Evolutionary conservation across 2,329 filamentous ascomycete species (phyloP).

Genomic region (Xylaria sp.): DNA sequence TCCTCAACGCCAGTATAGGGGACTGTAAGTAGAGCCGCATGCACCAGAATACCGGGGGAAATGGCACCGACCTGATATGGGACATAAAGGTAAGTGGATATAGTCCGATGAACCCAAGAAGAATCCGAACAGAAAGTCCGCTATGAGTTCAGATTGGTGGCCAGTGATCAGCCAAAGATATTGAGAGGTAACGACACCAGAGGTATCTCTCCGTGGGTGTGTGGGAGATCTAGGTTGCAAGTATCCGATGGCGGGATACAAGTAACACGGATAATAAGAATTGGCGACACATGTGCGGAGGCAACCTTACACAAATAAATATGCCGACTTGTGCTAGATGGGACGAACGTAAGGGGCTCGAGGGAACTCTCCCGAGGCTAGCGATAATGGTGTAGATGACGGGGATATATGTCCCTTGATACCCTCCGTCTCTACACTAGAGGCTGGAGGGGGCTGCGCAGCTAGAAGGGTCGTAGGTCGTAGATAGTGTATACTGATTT

Average conservation of each 20-base stretch:
- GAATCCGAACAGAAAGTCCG: neutral
- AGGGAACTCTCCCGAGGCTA: slow-evolving; percentile 6
- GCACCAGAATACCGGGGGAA: slow-evolving; percentile 7
- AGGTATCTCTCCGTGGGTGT: neutral
- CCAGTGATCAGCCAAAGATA: slow-evolving; percentile 3
- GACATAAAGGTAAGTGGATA: neutral
- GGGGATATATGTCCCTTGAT: slow-evolving; percentile 1
- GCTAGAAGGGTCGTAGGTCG: neutral
- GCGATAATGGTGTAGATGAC: slow-evolving; percentile 16
- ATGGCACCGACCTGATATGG: neutral
- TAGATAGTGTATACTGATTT: slow-evolving; percentile 24
- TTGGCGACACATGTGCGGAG: slow-evolving; percentile 41
- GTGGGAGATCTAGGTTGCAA: slow-evolving; percentile 29
- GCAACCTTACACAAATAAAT: slow-evolving; percentile 42
- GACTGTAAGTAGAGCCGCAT: slow-evolving; percentile 1
- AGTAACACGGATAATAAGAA: slow-evolving; percentile 40
- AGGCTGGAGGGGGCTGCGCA: slow-evolving; percentile 36
- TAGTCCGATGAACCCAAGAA: neutral
- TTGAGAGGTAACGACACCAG: slow-evolving; percentile 9
- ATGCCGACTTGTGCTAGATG: slow-evolving; percentile 37
- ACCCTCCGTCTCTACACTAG: slow-evolving; percentile 35
- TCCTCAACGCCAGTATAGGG: neutral
- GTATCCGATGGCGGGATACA: slow-evolving; percentile 24
- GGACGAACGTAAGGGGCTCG: slow-evolving; percentile 11
- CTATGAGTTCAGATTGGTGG: neutral